Evolutionary conservation across 768 basidiomycete genomes (phyloP).

Genomic region (Mycena filopes): DNA sequence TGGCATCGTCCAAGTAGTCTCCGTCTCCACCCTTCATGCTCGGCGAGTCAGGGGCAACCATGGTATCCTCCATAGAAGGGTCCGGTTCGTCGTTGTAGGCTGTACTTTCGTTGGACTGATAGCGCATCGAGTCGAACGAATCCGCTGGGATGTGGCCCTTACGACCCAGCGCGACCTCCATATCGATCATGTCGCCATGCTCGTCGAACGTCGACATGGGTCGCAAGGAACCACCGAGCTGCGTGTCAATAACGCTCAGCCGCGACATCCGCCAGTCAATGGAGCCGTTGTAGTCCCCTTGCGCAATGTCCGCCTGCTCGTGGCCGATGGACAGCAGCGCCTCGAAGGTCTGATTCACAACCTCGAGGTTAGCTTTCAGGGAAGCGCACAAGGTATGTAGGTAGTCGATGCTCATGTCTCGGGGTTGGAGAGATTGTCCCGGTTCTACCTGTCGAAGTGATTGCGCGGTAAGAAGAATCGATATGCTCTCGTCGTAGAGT

Average conservation of each 20-base stretch:
- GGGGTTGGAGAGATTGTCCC: conserved; percentile 43
- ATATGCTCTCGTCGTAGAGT: conserved; percentile 76
- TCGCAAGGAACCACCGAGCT: conserved; percentile 52
- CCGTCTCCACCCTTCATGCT: background rate
- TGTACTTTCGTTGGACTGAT: conserved; percentile 20
- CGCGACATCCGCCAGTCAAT: conserved; percentile 85
- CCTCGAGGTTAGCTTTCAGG: conserved; percentile 64
- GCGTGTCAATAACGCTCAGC: conserved; percentile 67
- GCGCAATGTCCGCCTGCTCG: conserved; percentile 76
- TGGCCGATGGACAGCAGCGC: conserved; percentile 70
- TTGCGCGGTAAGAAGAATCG: conserved; percentile 70
- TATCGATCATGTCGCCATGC: conserved; percentile 66
- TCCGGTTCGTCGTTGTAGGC: conserved; percentile 28
- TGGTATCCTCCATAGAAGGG: conserved; percentile 29
- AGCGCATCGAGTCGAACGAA: conserved; percentile 30
- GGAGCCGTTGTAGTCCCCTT: conserved; percentile 77
- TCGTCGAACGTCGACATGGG: conserved; percentile 52
- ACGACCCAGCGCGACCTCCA: conserved; percentile 59
- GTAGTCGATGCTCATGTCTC: conserved; percentile 52
- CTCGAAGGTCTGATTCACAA: conserved; percentile 70
- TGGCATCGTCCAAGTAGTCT: background rate
- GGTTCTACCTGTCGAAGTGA: conserved; percentile 53
- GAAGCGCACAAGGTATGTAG: conserved; percentile 62
- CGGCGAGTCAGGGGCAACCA: conserved; percentile 29
- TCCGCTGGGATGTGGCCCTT: conserved; percentile 43